Evolutionary conservation across 768 basidiomycete species (phyloP).

Genomic region (Hysterangium stoloniferum): DNA sequence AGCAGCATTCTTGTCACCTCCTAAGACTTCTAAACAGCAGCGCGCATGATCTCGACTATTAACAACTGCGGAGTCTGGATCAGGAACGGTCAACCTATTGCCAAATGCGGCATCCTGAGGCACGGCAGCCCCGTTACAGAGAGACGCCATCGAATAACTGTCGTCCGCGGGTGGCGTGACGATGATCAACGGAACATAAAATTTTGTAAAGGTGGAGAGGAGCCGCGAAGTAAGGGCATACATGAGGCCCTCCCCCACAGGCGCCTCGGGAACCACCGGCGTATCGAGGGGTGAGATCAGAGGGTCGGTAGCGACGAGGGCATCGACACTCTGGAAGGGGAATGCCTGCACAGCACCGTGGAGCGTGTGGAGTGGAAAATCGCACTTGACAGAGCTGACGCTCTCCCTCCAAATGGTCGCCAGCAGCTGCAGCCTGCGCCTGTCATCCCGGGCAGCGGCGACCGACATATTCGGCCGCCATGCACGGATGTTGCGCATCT

Average conservation of each 20-base stretch:
- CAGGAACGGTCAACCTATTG: constrained; percentile 3
- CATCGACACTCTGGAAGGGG: background rate
- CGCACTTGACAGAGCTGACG: too few species aligned
- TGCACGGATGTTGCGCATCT: background rate
- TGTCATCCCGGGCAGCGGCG: background rate
- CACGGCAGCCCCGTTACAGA: background rate
- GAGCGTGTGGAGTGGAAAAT: too few species aligned
- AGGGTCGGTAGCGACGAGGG: background rate
- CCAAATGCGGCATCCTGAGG: constrained; percentile 9
- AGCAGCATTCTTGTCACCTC: background rate
- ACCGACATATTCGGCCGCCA: background rate
- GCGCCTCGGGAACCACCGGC: background rate
- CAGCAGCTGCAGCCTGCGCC: too few species aligned
- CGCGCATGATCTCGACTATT: background rate
- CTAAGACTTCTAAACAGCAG: too few species aligned
- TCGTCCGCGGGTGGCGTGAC: background rate
- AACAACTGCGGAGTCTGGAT: background rate
- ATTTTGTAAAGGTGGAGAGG: background rate
- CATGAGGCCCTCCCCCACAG: background rate
- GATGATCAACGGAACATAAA: constrained; percentile 1
- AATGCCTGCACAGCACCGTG: too few species aligned
- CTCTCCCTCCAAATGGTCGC: too few species aligned
- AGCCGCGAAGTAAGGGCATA: background rate
- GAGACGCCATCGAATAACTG: background rate
- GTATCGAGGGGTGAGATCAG: background rate